Base-by-base conservation (phyloP, 306 rosid genomes). In the Cucumis cinereus region DNA sequence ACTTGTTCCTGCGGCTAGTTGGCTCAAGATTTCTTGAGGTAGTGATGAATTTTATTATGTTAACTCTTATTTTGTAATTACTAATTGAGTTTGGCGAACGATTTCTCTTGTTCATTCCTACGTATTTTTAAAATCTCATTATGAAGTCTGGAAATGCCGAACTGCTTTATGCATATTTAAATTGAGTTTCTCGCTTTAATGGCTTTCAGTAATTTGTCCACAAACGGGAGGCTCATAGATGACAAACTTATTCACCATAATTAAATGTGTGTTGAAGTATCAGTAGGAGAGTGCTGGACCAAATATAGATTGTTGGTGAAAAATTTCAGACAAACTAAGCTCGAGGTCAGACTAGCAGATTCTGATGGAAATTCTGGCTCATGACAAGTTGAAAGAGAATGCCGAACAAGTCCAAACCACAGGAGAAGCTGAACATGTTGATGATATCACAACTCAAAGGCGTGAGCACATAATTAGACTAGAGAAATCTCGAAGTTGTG, bases 311-410 rank as follows among this genome's bases (percentile, higher is more conserved):
- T 76, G 66, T 79, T 90, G 81, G 88, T 77, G 76, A 89, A 87
- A 45, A 84, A 86, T 89, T 82, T 85, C 89, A 7, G 95, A 92
- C 81, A 77, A 84, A 79, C 85, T 94, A 67, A 81, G 84, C 84
- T 76, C 88, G 80, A 86, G 72, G 80, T 80, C 95, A 23, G 90
- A 92, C 81, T 85, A 88, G 85, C 95, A 94, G 81, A 84, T 92
- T 85, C 86, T 94, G 78, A 94, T 92, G 56, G 99, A 90, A 84
- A 94, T 96, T 66, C 90, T 90, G 60, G 93, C 99, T 52, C 98
- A 90, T 43, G 90, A 90, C 83, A 94, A 82, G 84, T 84, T 92
- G 81, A 92, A 95, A 87, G 93, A 92, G 76, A 88, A 86, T 83
- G 96, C 92, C 38, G 96, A 90, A 82, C 96, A 90, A 84, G 78